Evolutionary conservation across 164 flowering plant genomes (phyloP), one percentile per base, ranked within the genome.

Genomic region (Berberis thunbergii): DNA sequence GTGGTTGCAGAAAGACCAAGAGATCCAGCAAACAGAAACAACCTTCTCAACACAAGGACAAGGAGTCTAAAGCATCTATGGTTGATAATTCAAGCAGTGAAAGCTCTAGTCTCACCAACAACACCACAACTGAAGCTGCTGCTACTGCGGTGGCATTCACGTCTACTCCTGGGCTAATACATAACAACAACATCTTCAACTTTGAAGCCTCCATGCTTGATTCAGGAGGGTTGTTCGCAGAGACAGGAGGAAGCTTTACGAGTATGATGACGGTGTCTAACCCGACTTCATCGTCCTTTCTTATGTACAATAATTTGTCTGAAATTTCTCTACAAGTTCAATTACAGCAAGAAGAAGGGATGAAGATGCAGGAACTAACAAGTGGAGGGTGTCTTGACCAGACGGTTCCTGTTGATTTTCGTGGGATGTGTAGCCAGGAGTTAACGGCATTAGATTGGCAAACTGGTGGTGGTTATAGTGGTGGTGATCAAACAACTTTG

Each of bases 1-100:
- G 95, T 0, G 96, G 96, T 45, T 84, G 86, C 69, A 79, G 96
- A 48, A 88, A 88, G 60, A 68, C 86, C 49, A 74, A 74, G 54
- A 65, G 71, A 11, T 64, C 76, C 11, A 26, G 26, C 26, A 52
- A 67, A 48, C 68, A 68, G 41, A 70, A 73, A 57, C 42, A 54
- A 44, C 57, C 66, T 1, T 7, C 70, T n/a, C 57, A 62, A 2
- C 38, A 11, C 10, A 57, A 69, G 10, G 26, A 26, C 26, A 54
- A 61, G 39, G 66, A 48, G 26, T 50, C 53, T 10, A 67, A 59
- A 43, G 43, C 68, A 1, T 7, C 45, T 11, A 54, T 38, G 4
- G n/a, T 64, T 50, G 77, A 85, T 44, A 77, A 76, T 54, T 82
- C 86, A 10, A 84, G 78, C 59, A 78, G 79, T 56, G 77, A 71